Conservation (phyloP, 2,329 filamentous ascomycete species). For the Metarhizium rileyi region DNA sequence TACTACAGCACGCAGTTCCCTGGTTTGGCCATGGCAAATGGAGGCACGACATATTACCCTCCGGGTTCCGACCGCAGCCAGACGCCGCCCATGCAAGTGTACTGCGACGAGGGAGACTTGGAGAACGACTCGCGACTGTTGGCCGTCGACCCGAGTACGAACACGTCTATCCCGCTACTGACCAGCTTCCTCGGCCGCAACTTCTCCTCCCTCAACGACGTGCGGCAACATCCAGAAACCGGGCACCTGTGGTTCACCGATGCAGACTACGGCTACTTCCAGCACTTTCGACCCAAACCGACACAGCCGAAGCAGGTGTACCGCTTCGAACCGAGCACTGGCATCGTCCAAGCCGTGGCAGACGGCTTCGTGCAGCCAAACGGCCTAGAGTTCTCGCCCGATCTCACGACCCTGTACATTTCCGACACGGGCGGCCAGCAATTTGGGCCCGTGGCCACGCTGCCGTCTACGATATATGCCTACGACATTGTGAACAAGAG, state of each 20-base stretch:
- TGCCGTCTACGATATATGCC: conserved; percentile 8
- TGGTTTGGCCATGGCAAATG: conserved; percentile 13
- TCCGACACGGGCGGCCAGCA: conserved; percentile 41
- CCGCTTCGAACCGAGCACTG: conserved; percentile 39
- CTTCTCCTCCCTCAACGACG: conserved; percentile 53
- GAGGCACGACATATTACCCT: conserved; percentile 13
- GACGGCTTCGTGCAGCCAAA: conserved; percentile 48
- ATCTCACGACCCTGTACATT: conserved; percentile 42
- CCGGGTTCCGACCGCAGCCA: conserved; percentile 8
- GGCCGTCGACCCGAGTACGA: conserved; percentile 3
- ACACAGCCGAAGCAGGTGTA: conserved; percentile 50
- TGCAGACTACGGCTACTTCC: conserved; percentile 47
- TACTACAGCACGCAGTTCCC: conserved; percentile 12
- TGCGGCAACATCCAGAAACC: conserved; percentile 40
- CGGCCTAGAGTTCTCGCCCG: conserved; percentile 46
- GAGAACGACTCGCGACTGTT: conserved; percentile 34
- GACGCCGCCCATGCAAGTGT: conserved; percentile 13
- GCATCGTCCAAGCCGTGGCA: conserved; percentile 43
- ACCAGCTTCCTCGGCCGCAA: conserved; percentile 50
- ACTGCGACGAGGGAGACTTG: conserved; percentile 28
- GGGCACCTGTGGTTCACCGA: conserved; percentile 58
- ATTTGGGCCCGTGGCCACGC: not conserved
- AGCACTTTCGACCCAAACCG: conserved; percentile 45
- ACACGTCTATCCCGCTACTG: conserved; percentile 30
- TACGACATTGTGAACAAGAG: conserved; percentile 6